phyloP scores from a whole-genome alignment of 106 monocot genomes.

The Dioscorea dumetorum region DNA sequence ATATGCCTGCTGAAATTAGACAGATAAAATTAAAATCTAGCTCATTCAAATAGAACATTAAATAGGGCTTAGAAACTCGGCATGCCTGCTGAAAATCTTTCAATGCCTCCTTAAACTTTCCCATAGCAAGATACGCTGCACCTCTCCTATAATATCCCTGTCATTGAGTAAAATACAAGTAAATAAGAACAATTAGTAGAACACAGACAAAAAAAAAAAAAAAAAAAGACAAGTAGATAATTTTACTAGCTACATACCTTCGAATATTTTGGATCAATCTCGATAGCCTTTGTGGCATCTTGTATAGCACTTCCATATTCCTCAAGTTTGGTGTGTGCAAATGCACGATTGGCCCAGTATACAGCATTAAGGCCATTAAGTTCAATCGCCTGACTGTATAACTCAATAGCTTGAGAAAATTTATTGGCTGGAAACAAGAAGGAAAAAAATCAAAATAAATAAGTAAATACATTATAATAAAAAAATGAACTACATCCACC shows the following conservation, averaged over 20 bases:
- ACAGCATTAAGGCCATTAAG: conserved; percentile 70
- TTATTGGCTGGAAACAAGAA: conserved; percentile 61
- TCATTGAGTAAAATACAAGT: neutral
- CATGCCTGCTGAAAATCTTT: conserved; percentile 96
- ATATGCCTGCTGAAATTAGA: too few relatives aligned
- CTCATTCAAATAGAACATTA: neutral
- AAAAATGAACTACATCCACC: too few relatives aligned
- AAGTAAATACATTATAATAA: too few relatives aligned
- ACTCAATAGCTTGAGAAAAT: conserved; percentile 80
- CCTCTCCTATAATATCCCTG: conserved; percentile 97
- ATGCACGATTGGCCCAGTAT: conserved; percentile 98
- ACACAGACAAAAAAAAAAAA: too few relatives aligned
- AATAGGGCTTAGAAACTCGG: neutral
- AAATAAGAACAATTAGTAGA: neutral
- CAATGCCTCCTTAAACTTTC: conserved; percentile 98
- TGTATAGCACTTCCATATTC: conserved; percentile 94
- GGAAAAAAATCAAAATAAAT: too few relatives aligned
- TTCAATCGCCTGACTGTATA: conserved; percentile 89
- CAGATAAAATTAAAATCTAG: too few relatives aligned
- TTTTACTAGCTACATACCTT: conserved; percentile 37
- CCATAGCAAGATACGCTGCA: conserved; percentile 92
- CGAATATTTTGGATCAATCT: conserved; percentile 85
- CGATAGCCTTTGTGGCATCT: conserved; percentile 94
- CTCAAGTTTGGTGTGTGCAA: conserved; percentile 90
- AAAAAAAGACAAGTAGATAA: too few relatives aligned